Evolutionary conservation across 768 basidiomycete species (phyloP), one percentile per base, ranked within the genome.

Genomic region (Russula olivacea): DNA sequence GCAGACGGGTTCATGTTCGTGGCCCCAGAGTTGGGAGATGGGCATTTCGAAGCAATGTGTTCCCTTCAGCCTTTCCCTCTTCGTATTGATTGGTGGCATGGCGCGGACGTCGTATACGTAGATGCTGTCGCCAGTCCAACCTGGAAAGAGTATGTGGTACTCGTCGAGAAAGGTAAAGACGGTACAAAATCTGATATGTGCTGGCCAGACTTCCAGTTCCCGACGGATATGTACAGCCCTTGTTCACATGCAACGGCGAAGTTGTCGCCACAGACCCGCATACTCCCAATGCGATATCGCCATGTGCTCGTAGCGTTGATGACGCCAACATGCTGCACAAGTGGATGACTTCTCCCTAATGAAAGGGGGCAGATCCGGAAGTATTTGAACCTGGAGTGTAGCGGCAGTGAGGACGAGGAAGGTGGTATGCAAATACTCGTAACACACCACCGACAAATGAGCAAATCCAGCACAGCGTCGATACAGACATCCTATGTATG

Each of bases 11-110:
- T 17, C 38, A 40, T 17, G 38, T 12, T 55, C 23, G 10, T 30
- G 23, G 12, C 2, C 23, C 23, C 55, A 34, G 11, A 50, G 14
- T 3, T 4, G 47, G 36, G 48, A 10, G 3, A 51, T 19, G 61
- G 38, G 17, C 11, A 55, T 41, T 43, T 61, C 61, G 38, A 61
- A 61, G 55, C 61, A 61, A n/a, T 61, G 61, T 4, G 61, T 61
- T 23, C 61, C 61, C 38, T 57, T 55, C 21, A 30, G n/a, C 30
- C 57, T 61, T 49, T 1, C 17, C 12, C n/a, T 55, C 30, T 30
- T 49, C 38, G 34, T 32, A 28, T 34, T 49, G 15, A 57, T 50
- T 17, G 55, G 55, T 21, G 55, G 61, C 55, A 62, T 62, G 38
- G 55, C 21, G 25, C 21, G 55, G 30, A 57, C n/a, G 23, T 62